A percentile compares a stretch with the other conserved stretches of the same genome.
phyloP scores from a whole-genome alignment of 176 grass and related monocot genomes.

The Oryza officinalis region DNA sequence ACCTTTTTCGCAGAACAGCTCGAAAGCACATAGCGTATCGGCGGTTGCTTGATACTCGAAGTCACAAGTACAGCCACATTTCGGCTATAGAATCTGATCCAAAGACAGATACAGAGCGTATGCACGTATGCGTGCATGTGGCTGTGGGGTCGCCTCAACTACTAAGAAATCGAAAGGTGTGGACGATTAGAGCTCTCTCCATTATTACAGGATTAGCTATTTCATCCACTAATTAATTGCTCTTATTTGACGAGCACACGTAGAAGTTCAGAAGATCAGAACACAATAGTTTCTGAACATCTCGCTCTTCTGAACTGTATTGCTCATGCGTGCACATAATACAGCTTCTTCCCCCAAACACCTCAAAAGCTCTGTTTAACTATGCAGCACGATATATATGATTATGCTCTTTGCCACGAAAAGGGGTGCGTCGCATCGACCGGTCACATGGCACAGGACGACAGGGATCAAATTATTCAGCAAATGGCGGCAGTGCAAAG shows the following conservation, averaged over 20 bases:
- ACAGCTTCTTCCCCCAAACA: conserved; percentile 27
- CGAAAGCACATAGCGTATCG: not conserved
- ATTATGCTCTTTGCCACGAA: conserved; percentile 17
- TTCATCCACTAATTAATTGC: conserved; percentile 14
- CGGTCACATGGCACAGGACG: conserved; percentile 39
- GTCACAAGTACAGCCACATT: not conserved
- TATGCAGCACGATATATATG: not conserved
- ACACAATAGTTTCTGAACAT: not conserved
- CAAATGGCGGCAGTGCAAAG: conserved; percentile 15
- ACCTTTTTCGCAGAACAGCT: not conserved
- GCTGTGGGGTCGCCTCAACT: conserved; percentile 8
- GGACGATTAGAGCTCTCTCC: conserved; percentile 5
- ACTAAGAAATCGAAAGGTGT: conserved; percentile 19
- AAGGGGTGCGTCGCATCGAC: not conserved
- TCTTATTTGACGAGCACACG: not conserved
- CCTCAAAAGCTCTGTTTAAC: conserved; percentile 18
- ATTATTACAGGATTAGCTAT: not conserved
- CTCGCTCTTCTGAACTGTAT: not conserved
- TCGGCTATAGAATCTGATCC: conserved; percentile 43
- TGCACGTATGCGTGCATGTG: conserved; percentile 35
- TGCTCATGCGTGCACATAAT: not conserved
- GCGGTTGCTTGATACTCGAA: conserved; percentile 16
- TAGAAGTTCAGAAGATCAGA: not conserved
- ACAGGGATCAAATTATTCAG: conserved; percentile 16
- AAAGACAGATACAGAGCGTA: conserved; percentile 6